Evolutionary conservation across 2,329 filamentous ascomycete species (phyloP), one percentile per base, ranked within the genome.

Genomic region (Delphinella strobiligena): DNA sequence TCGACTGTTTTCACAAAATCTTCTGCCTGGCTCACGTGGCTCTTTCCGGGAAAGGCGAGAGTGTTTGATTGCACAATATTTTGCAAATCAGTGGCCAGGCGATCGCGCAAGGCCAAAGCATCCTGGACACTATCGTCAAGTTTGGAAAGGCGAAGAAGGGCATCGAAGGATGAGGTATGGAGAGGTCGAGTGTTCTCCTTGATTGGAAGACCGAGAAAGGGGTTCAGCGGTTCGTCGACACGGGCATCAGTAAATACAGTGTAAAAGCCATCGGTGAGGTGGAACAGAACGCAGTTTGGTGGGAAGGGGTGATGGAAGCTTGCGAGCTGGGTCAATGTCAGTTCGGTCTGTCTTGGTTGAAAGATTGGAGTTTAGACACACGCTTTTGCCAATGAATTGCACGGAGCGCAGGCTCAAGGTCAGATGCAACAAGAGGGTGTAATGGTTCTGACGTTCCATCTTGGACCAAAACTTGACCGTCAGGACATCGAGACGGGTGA

Each of bases 51-150:
- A 14, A 68, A 52, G 2, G 58, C 56, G 8, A 58, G 47, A 12
- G 54, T 54, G 40, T 67, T 65, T 1, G 55, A 45, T 8, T 60
- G 51, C 1, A 67, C 52, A 19, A 67, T 57, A 10, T 46, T 45
- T 44, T 83, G 83, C 47, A 95, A 93, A 47, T 94, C 84, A n/a
- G 71, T 63, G 35, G 84, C 77, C 7, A 96, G 68, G 38, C 72
- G 71, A 44, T 82, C 76, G 11, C 82, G 77, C 0, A 85, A 93
- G 1, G 78, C 74, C 8, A 94, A 64, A 1, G 87, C 87, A 59
- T 96, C 89, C 55, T 93, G 86, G 17, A 95, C 84, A 40, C 87
- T 93, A 55, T 82, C 84, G 46, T 94, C 86, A 12, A 96, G 69
- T 42, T 88, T 94, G 4, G 84, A 80, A 9, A 96, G 69, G 44